A percentile compares a stretch with the other conserved stretches of the same genome.
phyloP scores from a whole-genome alignment of 768 basidiomycete species.

The Fomitopsis serialis region DNA sequence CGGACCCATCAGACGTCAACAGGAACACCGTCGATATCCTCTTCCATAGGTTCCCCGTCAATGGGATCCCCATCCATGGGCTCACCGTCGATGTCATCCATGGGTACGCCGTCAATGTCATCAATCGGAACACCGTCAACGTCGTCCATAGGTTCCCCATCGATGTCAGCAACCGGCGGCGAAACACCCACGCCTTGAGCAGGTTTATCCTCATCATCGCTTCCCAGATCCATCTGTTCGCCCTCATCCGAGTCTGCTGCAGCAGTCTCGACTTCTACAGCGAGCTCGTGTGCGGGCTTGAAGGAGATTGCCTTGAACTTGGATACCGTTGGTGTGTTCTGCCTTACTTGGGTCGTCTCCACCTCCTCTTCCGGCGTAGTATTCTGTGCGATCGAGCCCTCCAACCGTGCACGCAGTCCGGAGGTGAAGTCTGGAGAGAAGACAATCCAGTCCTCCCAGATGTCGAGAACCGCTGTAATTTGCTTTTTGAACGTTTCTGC shows the following conservation, averaged over 20 bases:
- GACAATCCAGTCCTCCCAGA: conserved; percentile 99
- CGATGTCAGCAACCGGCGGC: conserved; percentile 37
- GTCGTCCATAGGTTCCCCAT: conserved; percentile 33
- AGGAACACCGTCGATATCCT: conserved; percentile 34
- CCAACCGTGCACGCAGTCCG: conserved; percentile 68
- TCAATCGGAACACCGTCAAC: conserved; percentile 34
- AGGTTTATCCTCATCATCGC: conserved; percentile 49
- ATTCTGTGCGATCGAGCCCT: conserved; percentile 41
- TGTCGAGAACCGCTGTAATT: conserved; percentile 82
- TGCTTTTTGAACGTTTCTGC: conserved; percentile 96
- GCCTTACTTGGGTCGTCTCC: conserved; percentile 22
- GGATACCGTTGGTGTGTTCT: conserved; percentile 32
- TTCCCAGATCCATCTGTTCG: conserved; percentile 36
- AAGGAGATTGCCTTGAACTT: conserved; percentile 79
- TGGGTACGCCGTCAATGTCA: conserved; percentile 29
- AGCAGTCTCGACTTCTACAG: conserved; percentile 18
- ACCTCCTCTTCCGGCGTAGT: conserved; percentile 22
- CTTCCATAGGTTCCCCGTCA: too few relatives aligned
- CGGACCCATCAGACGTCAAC: conserved; percentile 18
- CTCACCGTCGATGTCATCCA: conserved; percentile 36
- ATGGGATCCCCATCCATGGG: conserved; percentile 28
- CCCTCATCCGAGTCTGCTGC: conserved; percentile 33
- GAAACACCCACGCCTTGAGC: conserved; percentile 42
- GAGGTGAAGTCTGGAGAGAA: conserved; percentile 84
- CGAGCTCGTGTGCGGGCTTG: conserved; percentile 54